These are phyloP conservation scores for Sporothrix dimorphospora DNA, from an alignment of 2,329 filamentous ascomycete genomes.

Conservation along the genomic window DNA sequence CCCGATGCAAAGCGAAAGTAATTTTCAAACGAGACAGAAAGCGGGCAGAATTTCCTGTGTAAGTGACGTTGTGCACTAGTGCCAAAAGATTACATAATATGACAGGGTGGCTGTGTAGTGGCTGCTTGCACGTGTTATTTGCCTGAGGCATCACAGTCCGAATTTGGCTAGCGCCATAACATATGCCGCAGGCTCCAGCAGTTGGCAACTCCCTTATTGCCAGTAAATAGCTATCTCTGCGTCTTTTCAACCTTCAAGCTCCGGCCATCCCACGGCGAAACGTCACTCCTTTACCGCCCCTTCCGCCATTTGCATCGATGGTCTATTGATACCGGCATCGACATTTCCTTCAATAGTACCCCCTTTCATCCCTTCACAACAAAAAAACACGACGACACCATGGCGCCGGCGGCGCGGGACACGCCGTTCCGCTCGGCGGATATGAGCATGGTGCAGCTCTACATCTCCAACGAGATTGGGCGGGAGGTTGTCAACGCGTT, in stretches of 20 bases:
- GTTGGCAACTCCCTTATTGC: conserved; percentile 16
- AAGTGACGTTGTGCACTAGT: neutral
- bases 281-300: conserved; percentile 22
- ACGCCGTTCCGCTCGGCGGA: conserved; percentile 99
- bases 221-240: conserved; percentile 28
- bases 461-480: conserved; percentile 98
- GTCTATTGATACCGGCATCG: neutral
- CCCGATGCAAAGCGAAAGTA: neutral
- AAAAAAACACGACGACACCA: conserved; percentile 43
- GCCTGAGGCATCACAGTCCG: conserved; percentile 31
- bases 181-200: conserved; percentile 33
- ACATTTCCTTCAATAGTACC: neutral
- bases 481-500: conserved; percentile 95
- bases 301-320: conserved; percentile 14
- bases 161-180: conserved; percentile 27
- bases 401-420: conserved; percentile 72
- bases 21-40: too few relatives aligned
- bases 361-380: neutral
- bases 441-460: conserved; percentile 99
- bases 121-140: conserved; percentile 18
- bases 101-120: neutral
- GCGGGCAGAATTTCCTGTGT: neutral
- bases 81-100: neutral
- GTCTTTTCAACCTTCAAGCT: conserved; percentile 28
- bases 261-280: conserved; percentile 28